A percentile compares a stretch with the other conserved stretches of the same genome.
These are phyloP conservation scores for Marchantia polymorpha DNA, from an alignment of 225 moss, liverwort and hornwort genomes.

Conservation along the genomic window DNA sequence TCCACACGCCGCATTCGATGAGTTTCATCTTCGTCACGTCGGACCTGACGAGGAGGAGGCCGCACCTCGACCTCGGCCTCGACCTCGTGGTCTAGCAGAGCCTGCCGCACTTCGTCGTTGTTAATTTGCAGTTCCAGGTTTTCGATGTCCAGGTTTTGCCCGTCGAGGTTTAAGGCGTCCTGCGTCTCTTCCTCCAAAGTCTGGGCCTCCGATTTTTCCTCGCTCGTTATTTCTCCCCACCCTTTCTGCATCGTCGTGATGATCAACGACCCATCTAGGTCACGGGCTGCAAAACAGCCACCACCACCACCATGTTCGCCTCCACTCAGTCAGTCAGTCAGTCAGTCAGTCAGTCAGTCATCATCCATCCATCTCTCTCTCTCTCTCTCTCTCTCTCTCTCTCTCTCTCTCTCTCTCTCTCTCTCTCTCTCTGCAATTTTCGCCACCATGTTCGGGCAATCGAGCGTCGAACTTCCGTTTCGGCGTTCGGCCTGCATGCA, in stretches of 20 bases:
- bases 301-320: background rate
- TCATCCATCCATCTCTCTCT: no score
- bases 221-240: background rate
- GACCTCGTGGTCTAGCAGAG: slow-evolving; percentile 10
- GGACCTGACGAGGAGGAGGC: background rate
- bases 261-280: background rate
- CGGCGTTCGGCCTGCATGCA: no score
- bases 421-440: no score
- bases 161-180: background rate
- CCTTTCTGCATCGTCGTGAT: background rate
- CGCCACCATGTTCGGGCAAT: no score
- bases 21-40: background rate
- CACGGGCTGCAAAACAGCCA: slow-evolving; percentile 11
- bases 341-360: no score
- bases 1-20: no score
- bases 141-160: background rate
- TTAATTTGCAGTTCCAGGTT: slow-evolving; percentile 24
- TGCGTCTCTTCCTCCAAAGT: background rate
- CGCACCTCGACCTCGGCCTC: background rate
- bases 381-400: no score
- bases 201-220: background rate
- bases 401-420: no score
- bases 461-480: no score
- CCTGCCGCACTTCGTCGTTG: slow-evolving; percentile 27
- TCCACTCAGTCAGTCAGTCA: background rate